Conservation (phyloP, 768 basidiomycete species). For the Amanita polypyramis region DNA sequence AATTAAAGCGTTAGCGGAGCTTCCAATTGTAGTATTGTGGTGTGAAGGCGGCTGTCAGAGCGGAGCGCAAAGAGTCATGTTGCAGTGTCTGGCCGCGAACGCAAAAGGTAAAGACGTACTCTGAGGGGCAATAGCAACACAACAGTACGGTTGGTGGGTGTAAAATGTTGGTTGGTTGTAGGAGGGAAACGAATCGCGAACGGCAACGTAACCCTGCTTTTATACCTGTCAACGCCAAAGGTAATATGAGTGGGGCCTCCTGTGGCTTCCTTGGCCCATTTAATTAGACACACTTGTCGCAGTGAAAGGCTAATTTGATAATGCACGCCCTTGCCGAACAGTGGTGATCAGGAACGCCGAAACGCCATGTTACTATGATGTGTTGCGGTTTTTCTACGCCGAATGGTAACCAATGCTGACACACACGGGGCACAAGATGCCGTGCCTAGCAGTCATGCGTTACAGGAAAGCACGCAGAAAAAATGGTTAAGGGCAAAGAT, state of each 20-base stretch:
- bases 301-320: constrained; percentile 18
- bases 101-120: constrained; percentile 4
- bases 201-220: constrained; percentile 7
- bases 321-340: constrained; percentile 14
- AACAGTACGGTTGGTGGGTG: neutral
- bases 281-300: constrained; percentile 21
- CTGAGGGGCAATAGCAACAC: neutral
- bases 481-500: neutral
- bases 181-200: constrained; percentile 6
- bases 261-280: constrained; percentile 19
- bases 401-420: neutral
- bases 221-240: constrained; percentile 18
- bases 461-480: neutral
- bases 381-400: neutral
- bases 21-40: constrained; percentile 1
- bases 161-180: neutral
- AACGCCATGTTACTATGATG: constrained; percentile 10
- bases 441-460: neutral
- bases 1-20: constrained; percentile 1
- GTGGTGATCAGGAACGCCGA: constrained; percentile 24
- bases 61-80: constrained; percentile 1
- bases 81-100: neutral
- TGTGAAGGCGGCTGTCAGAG: neutral
- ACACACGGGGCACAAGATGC: neutral
- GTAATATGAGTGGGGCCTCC: constrained; percentile 12